These are phyloP conservation scores for Raffaelea albimanens DNA, from an alignment of 2,329 filamentous ascomycete species.

Conservation along the genomic window DNA sequence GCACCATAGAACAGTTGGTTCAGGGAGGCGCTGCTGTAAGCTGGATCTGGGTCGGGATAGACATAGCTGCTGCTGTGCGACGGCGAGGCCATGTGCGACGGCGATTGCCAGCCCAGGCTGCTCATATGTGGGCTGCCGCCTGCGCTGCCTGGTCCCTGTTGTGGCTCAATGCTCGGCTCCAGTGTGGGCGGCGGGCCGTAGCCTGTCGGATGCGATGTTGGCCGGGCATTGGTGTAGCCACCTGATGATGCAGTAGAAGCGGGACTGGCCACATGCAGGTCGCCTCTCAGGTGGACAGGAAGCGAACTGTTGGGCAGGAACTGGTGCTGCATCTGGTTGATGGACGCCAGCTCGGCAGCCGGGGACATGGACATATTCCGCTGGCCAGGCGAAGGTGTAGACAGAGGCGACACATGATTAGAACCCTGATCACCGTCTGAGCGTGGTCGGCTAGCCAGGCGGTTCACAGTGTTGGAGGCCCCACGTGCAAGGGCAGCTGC, in stretches of 20 bases:
- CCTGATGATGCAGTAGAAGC: conserved; percentile 53
- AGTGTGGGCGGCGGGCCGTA: conserved; percentile 80
- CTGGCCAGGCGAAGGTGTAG: conserved; percentile 77
- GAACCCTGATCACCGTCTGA: conserved; percentile 61
- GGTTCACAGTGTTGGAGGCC: conserved; percentile 23
- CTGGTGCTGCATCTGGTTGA: conserved; percentile 59
- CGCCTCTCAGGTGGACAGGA: conserved; percentile 70
- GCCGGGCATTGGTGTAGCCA: conserved; percentile 47
- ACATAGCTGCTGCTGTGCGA: conserved; percentile 61
- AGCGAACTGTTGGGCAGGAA: conserved; percentile 74
- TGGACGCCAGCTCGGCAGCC: conserved; percentile 60
- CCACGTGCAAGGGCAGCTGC: conserved; percentile 67
- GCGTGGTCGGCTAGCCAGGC: conserved; percentile 35
- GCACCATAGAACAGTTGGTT: conserved; percentile 62
- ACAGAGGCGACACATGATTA: conserved; percentile 62
- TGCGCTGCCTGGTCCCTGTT: conserved; percentile 60
- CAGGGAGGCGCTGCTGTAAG: conserved; percentile 50
- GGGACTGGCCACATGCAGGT: conserved; percentile 63
- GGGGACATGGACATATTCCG: conserved; percentile 73
- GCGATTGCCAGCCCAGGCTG: conserved; percentile 77
- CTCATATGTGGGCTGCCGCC: conserved; percentile 79
- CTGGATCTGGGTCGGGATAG: conserved; percentile 70
- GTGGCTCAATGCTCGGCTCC: conserved; percentile 75
- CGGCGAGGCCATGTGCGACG: conserved; percentile 62
- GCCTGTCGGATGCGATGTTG: conserved; percentile 77